Evolutionary conservation across 2,329 filamentous ascomycete species (phyloP).

Genomic region (Xylariaceae sp.): DNA sequence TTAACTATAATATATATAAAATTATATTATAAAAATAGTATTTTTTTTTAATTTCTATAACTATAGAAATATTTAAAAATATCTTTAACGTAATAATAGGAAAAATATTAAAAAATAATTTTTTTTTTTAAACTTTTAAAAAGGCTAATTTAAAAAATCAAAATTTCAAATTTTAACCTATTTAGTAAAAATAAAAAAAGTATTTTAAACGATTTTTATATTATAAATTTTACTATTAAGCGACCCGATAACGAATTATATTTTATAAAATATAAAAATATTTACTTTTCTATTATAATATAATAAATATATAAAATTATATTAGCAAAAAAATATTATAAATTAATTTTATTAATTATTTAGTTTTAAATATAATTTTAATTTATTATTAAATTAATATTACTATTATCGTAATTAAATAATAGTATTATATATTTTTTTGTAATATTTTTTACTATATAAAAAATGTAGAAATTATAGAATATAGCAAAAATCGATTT

Average conservation of each 20-base stretch:
- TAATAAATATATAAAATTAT: background rate
- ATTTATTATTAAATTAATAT: background rate
- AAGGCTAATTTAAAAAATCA: too few species aligned
- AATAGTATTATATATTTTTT: background rate
- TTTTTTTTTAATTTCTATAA: background rate
- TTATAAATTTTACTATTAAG: background rate
- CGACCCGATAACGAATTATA: too few species aligned
- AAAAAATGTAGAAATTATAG: too few species aligned
- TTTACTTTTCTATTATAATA: background rate
- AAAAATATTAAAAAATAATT: background rate
- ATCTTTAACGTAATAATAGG: background rate
- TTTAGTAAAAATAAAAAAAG: background rate
- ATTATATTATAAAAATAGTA: background rate
- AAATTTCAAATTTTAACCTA: too few species aligned
- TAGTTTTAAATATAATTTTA: background rate
- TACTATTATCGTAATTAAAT: background rate
- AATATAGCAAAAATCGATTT: too few species aligned
- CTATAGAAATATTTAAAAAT: background rate
- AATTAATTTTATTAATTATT: background rate
- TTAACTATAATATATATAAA: background rate
- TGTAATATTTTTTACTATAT: background rate
- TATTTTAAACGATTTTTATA: background rate
- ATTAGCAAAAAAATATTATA: background rate
- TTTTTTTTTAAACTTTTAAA: too few species aligned
- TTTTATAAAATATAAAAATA: too few species aligned